Conservation (phyloP, 2,329 filamentous ascomycete species). For the Simplicillium sp. region DNA sequence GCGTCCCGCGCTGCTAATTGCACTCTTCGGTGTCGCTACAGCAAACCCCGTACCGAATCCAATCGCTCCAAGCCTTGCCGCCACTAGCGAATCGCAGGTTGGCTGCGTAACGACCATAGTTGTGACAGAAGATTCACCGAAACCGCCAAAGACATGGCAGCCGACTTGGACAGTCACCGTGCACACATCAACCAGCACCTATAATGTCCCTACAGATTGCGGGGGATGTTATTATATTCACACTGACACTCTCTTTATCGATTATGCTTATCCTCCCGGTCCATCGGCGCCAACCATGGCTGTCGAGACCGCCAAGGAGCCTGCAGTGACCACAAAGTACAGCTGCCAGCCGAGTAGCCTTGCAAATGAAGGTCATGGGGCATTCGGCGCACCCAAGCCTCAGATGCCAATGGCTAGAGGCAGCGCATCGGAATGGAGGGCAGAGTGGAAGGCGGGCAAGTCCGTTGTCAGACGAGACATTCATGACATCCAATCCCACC, state of each 20-base stretch:
- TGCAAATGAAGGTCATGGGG: background rate
- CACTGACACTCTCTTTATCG: background rate
- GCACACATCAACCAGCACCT: background rate
- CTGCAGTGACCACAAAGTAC: background rate
- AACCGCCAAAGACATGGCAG: conserved; percentile 1
- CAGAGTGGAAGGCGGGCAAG: too few species aligned
- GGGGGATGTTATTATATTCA: background rate
- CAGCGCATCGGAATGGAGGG: too few species aligned
- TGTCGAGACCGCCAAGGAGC: background rate
- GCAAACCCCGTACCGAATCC: background rate
- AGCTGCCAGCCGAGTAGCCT: background rate
- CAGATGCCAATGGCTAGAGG: too few species aligned
- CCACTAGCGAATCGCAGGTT: background rate
- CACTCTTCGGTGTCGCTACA: background rate
- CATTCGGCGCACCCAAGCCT: background rate
- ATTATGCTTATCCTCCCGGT: background rate
- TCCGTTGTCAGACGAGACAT: too few species aligned
- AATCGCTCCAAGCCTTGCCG: background rate
- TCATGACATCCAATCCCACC: too few species aligned
- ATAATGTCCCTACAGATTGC: background rate
- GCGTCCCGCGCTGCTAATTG: background rate
- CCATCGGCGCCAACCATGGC: background rate
- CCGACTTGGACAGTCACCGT: conserved; percentile 2
- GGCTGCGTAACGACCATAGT: conserved; percentile 1
- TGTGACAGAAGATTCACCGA: background rate